Conservation (phyloP, 441 rosid genomes). For the Isatis lusitanica region DNA sequence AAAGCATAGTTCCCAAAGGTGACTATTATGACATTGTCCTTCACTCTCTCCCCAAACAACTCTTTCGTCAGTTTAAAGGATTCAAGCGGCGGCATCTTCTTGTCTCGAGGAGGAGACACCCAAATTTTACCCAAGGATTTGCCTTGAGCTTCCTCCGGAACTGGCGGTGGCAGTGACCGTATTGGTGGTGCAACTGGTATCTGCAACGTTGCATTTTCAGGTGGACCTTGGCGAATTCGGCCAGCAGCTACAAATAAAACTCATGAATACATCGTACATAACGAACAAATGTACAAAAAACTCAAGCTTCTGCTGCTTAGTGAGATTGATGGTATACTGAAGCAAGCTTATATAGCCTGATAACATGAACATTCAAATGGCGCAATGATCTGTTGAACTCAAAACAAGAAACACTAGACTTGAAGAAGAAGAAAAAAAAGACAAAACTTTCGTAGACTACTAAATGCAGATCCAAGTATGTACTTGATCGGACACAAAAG, state of each 20-base stretch:
- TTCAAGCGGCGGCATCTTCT: conserved; percentile 80
- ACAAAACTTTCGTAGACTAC: neutral
- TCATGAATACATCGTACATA: conserved; percentile 13
- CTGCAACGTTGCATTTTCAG: conserved; percentile 29
- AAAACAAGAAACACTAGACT: neutral
- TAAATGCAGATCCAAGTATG: conserved; percentile 27
- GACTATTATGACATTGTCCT: conserved; percentile 78
- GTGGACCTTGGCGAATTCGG: conserved; percentile 41
- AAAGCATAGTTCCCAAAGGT: conserved; percentile 98
- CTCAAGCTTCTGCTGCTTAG: neutral
- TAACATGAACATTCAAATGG: neutral
- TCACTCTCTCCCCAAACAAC: conserved; percentile 68
- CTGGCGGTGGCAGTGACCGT: conserved; percentile 17
- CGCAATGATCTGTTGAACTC: neutral
- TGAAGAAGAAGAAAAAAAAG: neutral
- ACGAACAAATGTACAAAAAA: neutral
- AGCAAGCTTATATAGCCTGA: neutral
- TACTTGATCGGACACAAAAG: conserved; percentile 9
- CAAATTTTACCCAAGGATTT: conserved; percentile 55
- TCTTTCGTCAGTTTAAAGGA: conserved; percentile 72
- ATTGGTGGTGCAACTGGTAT: conserved; percentile 28
- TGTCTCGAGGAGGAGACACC: conserved; percentile 61
- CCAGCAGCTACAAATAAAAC: conserved; percentile 45
- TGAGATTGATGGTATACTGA: conserved; percentile 1
- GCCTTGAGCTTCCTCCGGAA: conserved; percentile 27